These are phyloP conservation scores for Chloris gayana DNA, from an alignment of 176 grass and related monocot species.

Conservation along the genomic window DNA sequence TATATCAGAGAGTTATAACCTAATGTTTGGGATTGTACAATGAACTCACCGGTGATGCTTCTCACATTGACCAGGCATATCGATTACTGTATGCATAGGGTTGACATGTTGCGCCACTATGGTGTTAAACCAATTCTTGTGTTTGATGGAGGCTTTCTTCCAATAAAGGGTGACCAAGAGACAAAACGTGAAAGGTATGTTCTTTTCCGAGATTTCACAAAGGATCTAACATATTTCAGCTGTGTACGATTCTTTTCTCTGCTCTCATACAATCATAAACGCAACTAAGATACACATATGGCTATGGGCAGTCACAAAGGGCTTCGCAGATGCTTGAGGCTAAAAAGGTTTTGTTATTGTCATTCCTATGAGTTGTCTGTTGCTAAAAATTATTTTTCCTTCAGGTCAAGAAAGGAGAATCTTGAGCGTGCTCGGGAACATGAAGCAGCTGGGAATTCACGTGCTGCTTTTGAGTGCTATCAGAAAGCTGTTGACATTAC, in stretches of 20 bases:
- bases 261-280: slow-evolving; percentile 16
- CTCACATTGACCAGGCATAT: slow-evolving; percentile 58
- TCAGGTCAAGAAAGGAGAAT: slow-evolving; percentile 84
- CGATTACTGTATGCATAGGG: slow-evolving; percentile 94
- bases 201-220: slow-evolving; percentile 21
- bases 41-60: slow-evolving; percentile 23
- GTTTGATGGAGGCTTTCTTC: slow-evolving; percentile 92
- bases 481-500: slow-evolving; percentile 99
- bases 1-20: slow-evolving; percentile 17
- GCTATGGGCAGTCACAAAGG: not conserved
- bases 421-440: slow-evolving; percentile 86
- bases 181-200: slow-evolving; percentile 78
- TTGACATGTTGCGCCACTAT: slow-evolving; percentile 80
- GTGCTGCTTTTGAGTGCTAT: slow-evolving; percentile 86
- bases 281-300: not conserved
- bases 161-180: slow-evolving; percentile 89
- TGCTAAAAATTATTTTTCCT: slow-evolving; percentile 32
- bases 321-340: not conserved
- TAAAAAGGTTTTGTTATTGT: not conserved
- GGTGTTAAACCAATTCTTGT: slow-evolving; percentile 88
- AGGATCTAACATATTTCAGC: slow-evolving; percentile 35
- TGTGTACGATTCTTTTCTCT: slow-evolving; percentile 17
- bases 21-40: not conserved
- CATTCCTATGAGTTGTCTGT: not conserved
- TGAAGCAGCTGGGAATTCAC: slow-evolving; percentile 85